phyloP scores from a whole-genome alignment of 2,329 filamentous ascomycete species.

The Sarocladium brachiariae region DNA sequence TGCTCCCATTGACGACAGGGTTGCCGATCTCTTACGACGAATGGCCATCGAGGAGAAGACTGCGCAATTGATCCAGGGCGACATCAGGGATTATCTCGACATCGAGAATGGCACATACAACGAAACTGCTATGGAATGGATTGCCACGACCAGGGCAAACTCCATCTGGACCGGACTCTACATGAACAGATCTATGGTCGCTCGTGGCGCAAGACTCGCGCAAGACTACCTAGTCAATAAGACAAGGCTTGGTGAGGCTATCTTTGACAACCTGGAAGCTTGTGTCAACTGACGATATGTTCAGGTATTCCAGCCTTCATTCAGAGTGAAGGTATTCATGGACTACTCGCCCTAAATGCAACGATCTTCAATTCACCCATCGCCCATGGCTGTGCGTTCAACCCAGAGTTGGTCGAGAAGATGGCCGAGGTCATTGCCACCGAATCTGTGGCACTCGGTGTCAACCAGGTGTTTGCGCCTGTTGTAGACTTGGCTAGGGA shows the following conservation, averaged over 20 bases:
- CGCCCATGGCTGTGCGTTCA: constrained; percentile 64
- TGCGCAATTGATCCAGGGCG: constrained; percentile 61
- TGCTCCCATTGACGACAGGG: constrained; percentile 55
- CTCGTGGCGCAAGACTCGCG: constrained; percentile 53
- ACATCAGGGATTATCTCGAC: constrained; percentile 68
- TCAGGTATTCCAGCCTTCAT: constrained; percentile 68
- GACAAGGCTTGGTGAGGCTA: constrained; percentile 23
- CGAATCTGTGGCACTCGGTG: constrained; percentile 59
- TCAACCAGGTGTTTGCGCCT: constrained; percentile 68
- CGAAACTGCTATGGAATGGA: constrained; percentile 57
- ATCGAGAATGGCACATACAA: constrained; percentile 62
- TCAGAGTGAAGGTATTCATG: constrained; percentile 70
- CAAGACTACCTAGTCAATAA: constrained; percentile 61
- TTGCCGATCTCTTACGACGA: constrained; percentile 59
- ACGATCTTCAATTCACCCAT: constrained; percentile 78
- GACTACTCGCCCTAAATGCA: constrained; percentile 63
- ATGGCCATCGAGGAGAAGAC: constrained; percentile 74
- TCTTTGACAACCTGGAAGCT: background rate
- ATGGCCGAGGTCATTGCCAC: constrained; percentile 61
- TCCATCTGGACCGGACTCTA: constrained; percentile 67
- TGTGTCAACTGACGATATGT: background rate
- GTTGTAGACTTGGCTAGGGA: constrained; percentile 66
- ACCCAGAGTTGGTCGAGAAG: constrained; percentile 54
- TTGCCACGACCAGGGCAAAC: constrained; percentile 59
- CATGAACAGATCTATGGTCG: constrained; percentile 55